Percentiles rank a stretch among this genome's conserved stretches.
Evolutionary conservation across 2,329 filamentous ascomycete genomes (phyloP).

Genomic region (Gaeumannomyces tritici): DNA sequence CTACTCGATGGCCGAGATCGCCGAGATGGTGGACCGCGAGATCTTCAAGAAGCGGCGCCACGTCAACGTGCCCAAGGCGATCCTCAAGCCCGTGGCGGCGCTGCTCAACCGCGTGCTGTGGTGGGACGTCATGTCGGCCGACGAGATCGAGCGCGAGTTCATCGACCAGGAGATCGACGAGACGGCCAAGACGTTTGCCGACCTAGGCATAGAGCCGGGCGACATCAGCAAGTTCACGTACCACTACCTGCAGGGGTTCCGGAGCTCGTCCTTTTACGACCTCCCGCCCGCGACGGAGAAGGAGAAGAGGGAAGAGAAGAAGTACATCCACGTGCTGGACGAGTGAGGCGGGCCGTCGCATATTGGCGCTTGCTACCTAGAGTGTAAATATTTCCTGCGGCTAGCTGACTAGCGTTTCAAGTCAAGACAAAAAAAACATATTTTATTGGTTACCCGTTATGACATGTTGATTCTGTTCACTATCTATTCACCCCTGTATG

Average conservation of each 20-base stretch:
- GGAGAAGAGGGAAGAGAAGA: slow-evolving; percentile 90
- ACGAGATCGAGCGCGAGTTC: slow-evolving; percentile 87
- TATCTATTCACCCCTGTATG: too few relatives aligned
- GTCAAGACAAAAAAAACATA: slow-evolving; percentile 2
- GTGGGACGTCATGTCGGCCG: slow-evolving; percentile 77
- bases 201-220: slow-evolving; percentile 80
- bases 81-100: slow-evolving; percentile 67
- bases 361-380: slow-evolving; percentile 11
- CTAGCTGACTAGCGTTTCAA: slow-evolving; percentile 12
- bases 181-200: slow-evolving; percentile 88
- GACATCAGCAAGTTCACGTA: slow-evolving; percentile 83
- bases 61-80: slow-evolving; percentile 76
- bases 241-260: slow-evolving; percentile 90
- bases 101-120: slow-evolving; percentile 75
- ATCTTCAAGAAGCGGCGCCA: slow-evolving; percentile 84
- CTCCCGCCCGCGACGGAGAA: slow-evolving; percentile 89
- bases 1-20: slow-evolving; percentile 83
- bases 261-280: slow-evolving; percentile 82
- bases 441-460: background rate
- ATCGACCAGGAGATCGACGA: slow-evolving; percentile 88
- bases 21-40: slow-evolving; percentile 80
- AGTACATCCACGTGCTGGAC: slow-evolving; percentile 91
- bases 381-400: slow-evolving; percentile 18
- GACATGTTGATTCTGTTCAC: too few relatives aligned
- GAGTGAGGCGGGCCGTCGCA: slow-evolving; percentile 52